Conservation (phyloP, 2,329 filamentous ascomycete species). For the Xylariaceae sp. region DNA sequence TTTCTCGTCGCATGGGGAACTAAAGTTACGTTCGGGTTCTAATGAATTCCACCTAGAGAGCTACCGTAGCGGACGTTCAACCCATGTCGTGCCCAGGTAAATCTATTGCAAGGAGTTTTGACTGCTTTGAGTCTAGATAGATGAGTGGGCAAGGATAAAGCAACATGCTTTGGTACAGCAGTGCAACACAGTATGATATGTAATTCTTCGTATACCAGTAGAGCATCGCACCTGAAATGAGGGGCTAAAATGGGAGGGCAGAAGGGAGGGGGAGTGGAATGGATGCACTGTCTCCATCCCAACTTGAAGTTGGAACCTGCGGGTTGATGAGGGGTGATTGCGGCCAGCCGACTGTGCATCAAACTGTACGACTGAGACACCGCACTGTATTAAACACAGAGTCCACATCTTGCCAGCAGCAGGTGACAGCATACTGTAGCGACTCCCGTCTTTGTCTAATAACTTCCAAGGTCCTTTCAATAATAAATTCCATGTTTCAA, state of each 20-base stretch:
- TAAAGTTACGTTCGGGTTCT: constrained; percentile 24
- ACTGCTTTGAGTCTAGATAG: neutral
- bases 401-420: no score
- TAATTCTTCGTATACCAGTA: neutral
- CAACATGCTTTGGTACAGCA: neutral
- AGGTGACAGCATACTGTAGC: no score
- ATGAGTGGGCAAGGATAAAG: neutral
- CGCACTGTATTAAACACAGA: no score
- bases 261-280: neutral
- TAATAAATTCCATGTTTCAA: no score
- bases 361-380: neutral
- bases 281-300: constrained; percentile 2
- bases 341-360: constrained; percentile 11
- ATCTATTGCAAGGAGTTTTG: constrained; percentile 6
- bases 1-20: constrained; percentile 20
- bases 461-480: no score
- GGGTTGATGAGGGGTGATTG: constrained; percentile 21
- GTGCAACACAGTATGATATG: constrained; percentile 19
- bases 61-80: neutral
- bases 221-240: constrained; percentile 1
- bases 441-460: no score
- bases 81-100: no score
- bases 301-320: constrained; percentile 3
- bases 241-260: constrained; percentile 7
- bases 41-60: constrained; percentile 21